Base-by-base conservation (phyloP, 371 early-diverging fungal species). In the Gilbertella persicaria region DNA sequence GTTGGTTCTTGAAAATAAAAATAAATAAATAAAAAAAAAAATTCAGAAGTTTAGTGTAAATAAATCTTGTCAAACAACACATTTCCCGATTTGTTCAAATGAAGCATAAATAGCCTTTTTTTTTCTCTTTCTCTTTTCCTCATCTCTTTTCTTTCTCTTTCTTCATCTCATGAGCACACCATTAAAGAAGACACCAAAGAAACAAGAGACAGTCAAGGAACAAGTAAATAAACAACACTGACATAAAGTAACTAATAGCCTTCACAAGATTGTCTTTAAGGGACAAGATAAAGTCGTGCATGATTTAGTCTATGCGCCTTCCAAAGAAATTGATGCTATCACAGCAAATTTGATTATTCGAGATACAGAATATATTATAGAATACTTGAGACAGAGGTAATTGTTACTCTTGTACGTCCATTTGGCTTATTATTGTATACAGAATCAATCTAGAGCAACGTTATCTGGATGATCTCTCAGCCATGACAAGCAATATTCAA, bases 331-430 rank as follows among this genome's bases (percentile, higher is more conserved):
- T 16, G 55, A 58, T 21, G 55, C 41, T 16, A 50, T 64, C 10
- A 24, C 53, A 13, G 14, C 28, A 3, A 42, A 50, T 30, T 20
- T 64, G 19, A 36, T 64, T 14, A 42, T 64, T 10, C 41, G 48
- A 50, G 59, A 64, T 28, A 54, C 51, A n/a, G 51, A 50, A 7
- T 50, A 54, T 42, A 45, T 64, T 10, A 42, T 64, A 13, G 55
- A 64, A 38, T 64, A 64, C n/a, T 21, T 64, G 7, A 55, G 45
- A n/a, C 59, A 64, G 51, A 64, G 58, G 64, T 64, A 50, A 6
- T n/a, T n/a, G 21, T n/a, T 9, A 1, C 36, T 4, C 16, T 14
- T 16, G 16, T 24, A 42, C 19, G n/a, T 5, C 6, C 20, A 14
- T 13, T 29, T 12, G 24, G 33, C 41, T 20, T 16, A 9, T 7